Conservation (phyloP, 2,329 filamentous ascomycete species). For the Colletotrichum karsti region DNA sequence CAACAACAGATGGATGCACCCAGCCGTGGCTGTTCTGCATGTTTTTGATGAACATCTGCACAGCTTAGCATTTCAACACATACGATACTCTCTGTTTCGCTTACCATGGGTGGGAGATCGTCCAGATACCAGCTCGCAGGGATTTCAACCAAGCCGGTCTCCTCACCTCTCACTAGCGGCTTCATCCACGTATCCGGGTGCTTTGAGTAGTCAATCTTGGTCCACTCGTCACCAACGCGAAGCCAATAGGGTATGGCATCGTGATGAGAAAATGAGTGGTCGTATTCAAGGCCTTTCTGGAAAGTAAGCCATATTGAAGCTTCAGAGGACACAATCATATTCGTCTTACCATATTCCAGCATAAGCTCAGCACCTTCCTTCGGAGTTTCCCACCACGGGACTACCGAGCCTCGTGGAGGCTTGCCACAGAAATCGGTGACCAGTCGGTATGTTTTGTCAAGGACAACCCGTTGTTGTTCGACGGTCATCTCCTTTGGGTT, state of each 20-base stretch:
- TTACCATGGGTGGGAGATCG: slow-evolving; percentile 65
- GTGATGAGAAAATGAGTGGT: slow-evolving; percentile 72
- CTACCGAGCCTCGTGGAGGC: slow-evolving; percentile 75
- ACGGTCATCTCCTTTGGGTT: slow-evolving; percentile 76
- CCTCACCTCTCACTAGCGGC: slow-evolving; percentile 64
- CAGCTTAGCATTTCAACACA: neutral
- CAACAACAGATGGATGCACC: slow-evolving; percentile 63
- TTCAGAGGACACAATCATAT: neutral
- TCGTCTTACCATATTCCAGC: slow-evolving; percentile 64
- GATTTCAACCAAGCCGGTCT: slow-evolving; percentile 72
- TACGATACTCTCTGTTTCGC: neutral
- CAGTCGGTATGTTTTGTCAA: slow-evolving; percentile 77
- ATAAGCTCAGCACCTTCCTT: slow-evolving; percentile 72
- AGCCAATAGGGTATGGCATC: slow-evolving; percentile 73
- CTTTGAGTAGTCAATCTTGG: slow-evolving; percentile 72
- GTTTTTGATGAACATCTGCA: slow-evolving; percentile 73
- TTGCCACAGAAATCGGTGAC: slow-evolving; percentile 74
- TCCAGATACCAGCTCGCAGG: slow-evolving; percentile 72
- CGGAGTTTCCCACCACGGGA: slow-evolving; percentile 78
- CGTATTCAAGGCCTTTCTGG: slow-evolving; percentile 61
- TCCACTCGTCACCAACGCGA: slow-evolving; percentile 70
- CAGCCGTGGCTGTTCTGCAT: slow-evolving; percentile 70
- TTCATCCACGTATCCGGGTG: slow-evolving; percentile 73
- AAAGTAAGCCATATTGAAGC: neutral
- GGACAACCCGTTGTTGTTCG: slow-evolving; percentile 78